phyloP scores from a whole-genome alignment of 768 basidiomycete genomes.

The Lentinula aciculospora region DNA sequence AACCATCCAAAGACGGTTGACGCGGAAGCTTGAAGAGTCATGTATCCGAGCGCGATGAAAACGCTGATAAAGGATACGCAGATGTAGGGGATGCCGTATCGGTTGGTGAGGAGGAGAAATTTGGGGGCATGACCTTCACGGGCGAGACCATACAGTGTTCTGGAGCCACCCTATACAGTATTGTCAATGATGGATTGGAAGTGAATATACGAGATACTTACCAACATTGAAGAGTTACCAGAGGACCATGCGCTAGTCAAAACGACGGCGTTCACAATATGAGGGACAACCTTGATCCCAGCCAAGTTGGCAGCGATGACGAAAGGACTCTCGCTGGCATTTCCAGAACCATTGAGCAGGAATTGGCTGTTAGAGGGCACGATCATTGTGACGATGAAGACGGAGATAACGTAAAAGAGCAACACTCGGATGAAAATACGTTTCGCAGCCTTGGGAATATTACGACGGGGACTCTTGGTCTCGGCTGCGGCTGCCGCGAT shows the following conservation, averaged over 20 bases:
- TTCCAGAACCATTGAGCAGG: slow-evolving; percentile 18
- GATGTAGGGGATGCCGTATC: slow-evolving; percentile 14
- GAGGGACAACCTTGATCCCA: slow-evolving; percentile 47
- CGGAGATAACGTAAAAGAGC: slow-evolving; percentile 42
- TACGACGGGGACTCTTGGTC: slow-evolving; percentile 55
- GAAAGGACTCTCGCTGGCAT: slow-evolving; percentile 64
- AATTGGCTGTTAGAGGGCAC: slow-evolving; percentile 53
- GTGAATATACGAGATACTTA: slow-evolving; percentile 23
- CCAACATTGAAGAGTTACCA: slow-evolving; percentile 31
- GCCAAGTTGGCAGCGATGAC: slow-evolving; percentile 62
- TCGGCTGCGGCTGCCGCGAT: slow-evolving; percentile 43
- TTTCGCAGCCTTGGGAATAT: slow-evolving; percentile 60
- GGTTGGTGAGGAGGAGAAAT: slow-evolving; percentile 11
- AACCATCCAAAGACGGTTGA: slow-evolving; percentile 8
- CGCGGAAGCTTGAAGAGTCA: slow-evolving; percentile 2
- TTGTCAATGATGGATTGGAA: too few relatives aligned
- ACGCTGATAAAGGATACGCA: neutral
- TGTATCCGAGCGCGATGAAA: slow-evolving; percentile 4
- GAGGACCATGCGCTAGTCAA: slow-evolving; percentile 47
- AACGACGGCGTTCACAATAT: slow-evolving; percentile 50
- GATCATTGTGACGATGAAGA: slow-evolving; percentile 61
- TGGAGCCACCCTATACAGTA: neutral
- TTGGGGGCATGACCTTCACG: slow-evolving; percentile 15
- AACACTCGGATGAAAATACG: slow-evolving; percentile 40
- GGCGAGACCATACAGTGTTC: slow-evolving; percentile 15